Base-by-base conservation (phyloP, 2,329 filamentous ascomycete genomes). In the Claviceps paspali region DNA sequence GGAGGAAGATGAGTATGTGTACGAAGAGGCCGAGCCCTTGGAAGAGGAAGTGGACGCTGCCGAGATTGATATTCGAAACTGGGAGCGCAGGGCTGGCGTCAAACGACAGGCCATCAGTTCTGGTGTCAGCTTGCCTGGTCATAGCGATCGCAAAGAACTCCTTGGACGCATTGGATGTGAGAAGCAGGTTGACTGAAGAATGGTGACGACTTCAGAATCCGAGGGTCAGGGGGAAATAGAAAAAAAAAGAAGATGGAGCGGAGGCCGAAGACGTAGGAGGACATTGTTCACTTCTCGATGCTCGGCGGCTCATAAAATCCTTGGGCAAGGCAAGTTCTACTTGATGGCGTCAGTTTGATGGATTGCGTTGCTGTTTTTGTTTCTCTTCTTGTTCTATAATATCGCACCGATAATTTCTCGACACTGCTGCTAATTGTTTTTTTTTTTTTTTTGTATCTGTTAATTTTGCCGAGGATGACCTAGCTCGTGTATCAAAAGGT, bases 81-180 rank as follows among this genome's bases (percentile, higher is more conserved):
- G 72, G 72, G 69, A 75, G 53, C 67, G 70, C 41, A 62, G 71
- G 41, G 56, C 62, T 9, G 68, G 68, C 41, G 61, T 71, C 36
- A 70, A 69, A 58, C 68, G 73, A 47, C 59, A 64, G 43, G 63
- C 59, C 15, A 63, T 64, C 38, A 62, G 71, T 38, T 68, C 69
- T 5, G 69, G 70, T 33, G 73, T 82, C 49, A 81, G 76, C 49
- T 66, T 85, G 38, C 71, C 75, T 14, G 73, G 79, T 18, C 76
- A 80, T 55, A 79, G 77, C 48, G 80, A 84, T 55, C 72, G 79
- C 48, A 91, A 88, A 64, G 83, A 87, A 55, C 63, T 91, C 46
- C 66, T 91, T 37, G 81, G 82, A 31, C 68, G 83, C 37, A 91
- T 91, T 51, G 83, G 83, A 34, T 91, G 83, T 55, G 81, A 86